Evolutionary conservation across 2,329 filamentous ascomycete genomes (phyloP), one percentile per base, ranked within the genome.

Genomic region (Nemania sp.): DNA sequence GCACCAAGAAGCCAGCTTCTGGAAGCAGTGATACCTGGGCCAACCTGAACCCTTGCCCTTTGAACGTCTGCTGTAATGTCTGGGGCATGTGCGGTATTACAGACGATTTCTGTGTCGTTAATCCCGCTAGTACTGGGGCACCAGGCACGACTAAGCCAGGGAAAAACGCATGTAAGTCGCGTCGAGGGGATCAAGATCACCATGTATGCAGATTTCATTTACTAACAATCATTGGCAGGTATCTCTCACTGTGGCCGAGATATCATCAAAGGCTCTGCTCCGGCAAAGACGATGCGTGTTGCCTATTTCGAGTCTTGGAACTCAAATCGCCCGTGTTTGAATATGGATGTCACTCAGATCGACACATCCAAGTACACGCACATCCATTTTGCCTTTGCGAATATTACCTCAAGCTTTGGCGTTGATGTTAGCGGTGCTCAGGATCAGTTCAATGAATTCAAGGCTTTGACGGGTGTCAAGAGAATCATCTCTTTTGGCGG

Each of bases 51-150:
- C 51, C 47, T 14, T 56, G 52, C 17, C 48, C 49, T 2, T 22
- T 49, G n/a, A 56, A 52, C 2, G 48, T 26, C n/a, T 57, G 46
- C 49, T 54, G 49, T 26, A 31, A 44, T 17, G 14, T 49, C 8
- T 57, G 46, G 54, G 54, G 49, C 11, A 20, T 17, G 15, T 48
- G 82, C 15, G 36, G 40, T 4, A 40, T 36, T 2, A 49, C 50
- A 0, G 36, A 43, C 1, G 28, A 47, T 3, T 52, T 50, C 24
- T 46, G 45, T 4, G 20, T 58, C 12, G 51, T 14, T 1, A 2
- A 24, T 9, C 9, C 23, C 12, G 17, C 41, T 6, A 8, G 3
- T 11, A 52, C 49, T 14, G 49, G 49, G 8, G 49, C 49, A 2
- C 49, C 49, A 15, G 49, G 49, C 7, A 44, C 48, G 20, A 15